Evolutionary conservation across 495 filamentous ascomycete species (phyloP).

Genomic region (Penicillium chermesinum): DNA sequence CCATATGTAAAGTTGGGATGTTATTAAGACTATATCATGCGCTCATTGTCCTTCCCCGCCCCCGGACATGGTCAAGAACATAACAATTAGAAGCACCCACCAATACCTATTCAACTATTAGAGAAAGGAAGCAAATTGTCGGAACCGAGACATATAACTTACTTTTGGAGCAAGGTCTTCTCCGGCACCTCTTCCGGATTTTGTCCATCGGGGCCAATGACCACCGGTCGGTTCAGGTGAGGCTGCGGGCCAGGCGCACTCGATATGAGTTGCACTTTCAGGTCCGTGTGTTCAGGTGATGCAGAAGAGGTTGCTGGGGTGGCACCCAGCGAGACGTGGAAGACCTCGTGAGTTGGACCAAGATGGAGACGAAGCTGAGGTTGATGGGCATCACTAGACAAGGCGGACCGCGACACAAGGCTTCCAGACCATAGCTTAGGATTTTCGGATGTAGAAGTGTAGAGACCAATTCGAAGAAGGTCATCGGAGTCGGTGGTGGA

Average conservation of each 20-base stretch:
- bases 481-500: constrained; percentile 6
- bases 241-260: constrained; percentile 30
- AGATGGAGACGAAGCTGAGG: constrained; percentile 36
- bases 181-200: constrained; percentile 32
- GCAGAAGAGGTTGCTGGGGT: neutral
- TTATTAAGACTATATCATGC: neutral
- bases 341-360: constrained; percentile 30
- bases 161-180: constrained; percentile 47
- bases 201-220: constrained; percentile 36
- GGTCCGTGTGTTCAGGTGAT: neutral
- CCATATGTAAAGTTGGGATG: no score
- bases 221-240: constrained; percentile 38
- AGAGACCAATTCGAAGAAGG: constrained; percentile 38
- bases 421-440: constrained; percentile 40
- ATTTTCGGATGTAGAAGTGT: constrained; percentile 20
- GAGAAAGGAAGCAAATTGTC: neutral
- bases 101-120: constrained; percentile 32
- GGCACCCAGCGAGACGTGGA: constrained; percentile 30
- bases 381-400: constrained; percentile 15
- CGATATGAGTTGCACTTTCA: constrained; percentile 25
- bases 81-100: constrained; percentile 43
- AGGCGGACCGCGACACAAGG: constrained; percentile 28
- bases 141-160: constrained; percentile 13
- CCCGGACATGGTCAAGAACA: constrained; percentile 40
- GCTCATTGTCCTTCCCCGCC: constrained; percentile 25